Conservation (phyloP, 352 stramenopile genomes). For the Stramenopiles sp. region DNA sequence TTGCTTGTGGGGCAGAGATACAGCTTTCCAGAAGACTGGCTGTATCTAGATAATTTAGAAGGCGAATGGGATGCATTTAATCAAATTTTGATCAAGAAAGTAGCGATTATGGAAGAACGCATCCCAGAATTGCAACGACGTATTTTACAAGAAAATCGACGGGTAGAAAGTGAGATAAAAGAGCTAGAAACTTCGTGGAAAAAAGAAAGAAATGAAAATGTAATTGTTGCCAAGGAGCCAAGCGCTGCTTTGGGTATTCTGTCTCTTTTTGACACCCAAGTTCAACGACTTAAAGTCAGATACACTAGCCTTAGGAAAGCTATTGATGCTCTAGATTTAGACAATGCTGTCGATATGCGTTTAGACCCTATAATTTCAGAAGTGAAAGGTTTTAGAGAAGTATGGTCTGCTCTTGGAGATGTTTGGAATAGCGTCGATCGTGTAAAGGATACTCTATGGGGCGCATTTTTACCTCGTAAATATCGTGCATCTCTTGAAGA, state of each 20-base stretch:
- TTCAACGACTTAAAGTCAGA: conserved; percentile 55
- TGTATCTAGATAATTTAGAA: conserved; percentile 80
- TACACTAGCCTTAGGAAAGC: conserved; percentile 80
- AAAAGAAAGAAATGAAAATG: conserved; percentile 46
- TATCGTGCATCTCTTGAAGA: conserved; percentile 85
- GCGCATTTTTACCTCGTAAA: conserved; percentile 74
- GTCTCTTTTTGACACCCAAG: conserved; percentile 44
- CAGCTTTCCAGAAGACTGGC: conserved; percentile 81
- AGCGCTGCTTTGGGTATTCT: conserved; percentile 42
- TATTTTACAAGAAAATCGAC: conserved; percentile 82
- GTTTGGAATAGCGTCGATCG: conserved; percentile 61
- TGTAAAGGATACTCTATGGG: conserved; percentile 80
- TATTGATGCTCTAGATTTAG: conserved; percentile 80
- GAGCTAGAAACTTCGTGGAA: conserved; percentile 48
- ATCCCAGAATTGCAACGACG: conserved; percentile 88
- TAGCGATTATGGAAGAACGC: conserved; percentile 80
- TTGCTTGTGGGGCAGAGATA: conserved; percentile 87
- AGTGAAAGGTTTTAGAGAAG: conserved; percentile 83
- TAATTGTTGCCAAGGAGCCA: conserved; percentile 32
- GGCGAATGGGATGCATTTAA: conserved; percentile 85
- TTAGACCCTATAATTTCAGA: conserved; percentile 51
- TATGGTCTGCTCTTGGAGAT: conserved; percentile 82
- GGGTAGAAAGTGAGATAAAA: conserved; percentile 37
- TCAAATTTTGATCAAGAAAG: conserved; percentile 61
- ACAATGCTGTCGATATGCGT: conserved; percentile 40